These are phyloP conservation scores for Fragilaria radians DNA, from an alignment of 108 stramenopile genomes.

Conservation along the genomic window DNA sequence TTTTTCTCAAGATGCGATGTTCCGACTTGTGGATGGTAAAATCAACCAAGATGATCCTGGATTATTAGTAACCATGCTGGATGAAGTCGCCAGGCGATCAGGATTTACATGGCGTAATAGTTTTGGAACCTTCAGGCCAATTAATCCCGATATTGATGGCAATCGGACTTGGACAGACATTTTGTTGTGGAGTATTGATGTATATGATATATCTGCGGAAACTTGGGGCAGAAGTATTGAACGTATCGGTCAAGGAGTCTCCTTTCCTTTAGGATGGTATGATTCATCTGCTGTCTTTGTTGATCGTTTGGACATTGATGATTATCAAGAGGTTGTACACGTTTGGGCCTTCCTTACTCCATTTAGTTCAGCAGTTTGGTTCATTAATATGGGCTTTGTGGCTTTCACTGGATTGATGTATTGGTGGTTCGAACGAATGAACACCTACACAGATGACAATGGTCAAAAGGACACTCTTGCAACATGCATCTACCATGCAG, in stretches of 20 bases:
- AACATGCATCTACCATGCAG: conserved; percentile 10
- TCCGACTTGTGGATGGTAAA: too few relatives aligned
- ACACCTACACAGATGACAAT: background rate
- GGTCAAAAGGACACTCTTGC: background rate
- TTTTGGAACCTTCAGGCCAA: conserved; percentile 3
- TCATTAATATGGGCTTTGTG: conserved; percentile 10
- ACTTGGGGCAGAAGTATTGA: conserved; percentile 8
- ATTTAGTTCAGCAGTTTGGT: conserved; percentile 18
- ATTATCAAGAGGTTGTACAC: background rate
- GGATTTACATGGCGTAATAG: conserved; percentile 32
- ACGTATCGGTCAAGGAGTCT: conserved; percentile 17
- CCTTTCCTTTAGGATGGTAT: conserved; percentile 17
- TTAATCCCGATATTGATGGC: background rate
- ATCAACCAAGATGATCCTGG: conserved; percentile 12
- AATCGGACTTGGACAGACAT: conserved; percentile 11
- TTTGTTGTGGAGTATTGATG: conserved; percentile 18
- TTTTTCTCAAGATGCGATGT: too few relatives aligned
- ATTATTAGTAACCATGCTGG: conserved; percentile 13
- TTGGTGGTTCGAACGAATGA: conserved; percentile 8
- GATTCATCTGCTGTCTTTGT: conserved; percentile 31
- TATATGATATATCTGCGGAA: conserved; percentile 23
- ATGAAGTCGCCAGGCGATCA: conserved; percentile 31
- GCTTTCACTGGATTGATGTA: conserved; percentile 15
- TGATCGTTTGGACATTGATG: conserved; percentile 1
- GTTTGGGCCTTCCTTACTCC: conserved; percentile 11